Conservation (phyloP, 1,284 basidiomycete genomes). For the Athelia psychrophila region DNA sequence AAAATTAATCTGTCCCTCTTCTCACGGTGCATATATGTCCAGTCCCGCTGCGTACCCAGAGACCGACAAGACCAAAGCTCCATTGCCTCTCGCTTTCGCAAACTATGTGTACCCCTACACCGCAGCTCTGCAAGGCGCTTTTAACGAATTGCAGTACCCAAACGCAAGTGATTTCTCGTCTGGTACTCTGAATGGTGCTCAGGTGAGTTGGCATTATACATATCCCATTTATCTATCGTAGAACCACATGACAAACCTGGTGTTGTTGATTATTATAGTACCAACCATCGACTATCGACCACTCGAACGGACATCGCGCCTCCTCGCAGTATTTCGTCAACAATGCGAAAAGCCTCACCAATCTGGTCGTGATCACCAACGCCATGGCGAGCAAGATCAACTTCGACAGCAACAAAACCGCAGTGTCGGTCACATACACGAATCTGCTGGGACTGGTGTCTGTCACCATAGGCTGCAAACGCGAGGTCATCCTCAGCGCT, state of each 20-base stretch:
- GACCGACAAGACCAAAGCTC: background rate
- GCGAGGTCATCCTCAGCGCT: background rate
- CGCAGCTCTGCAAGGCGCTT: background rate
- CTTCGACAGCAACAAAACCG: background rate
- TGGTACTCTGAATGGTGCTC: background rate
- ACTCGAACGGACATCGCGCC: background rate
- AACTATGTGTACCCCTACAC: background rate
- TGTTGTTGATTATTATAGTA: too few relatives aligned
- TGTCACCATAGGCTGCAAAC: background rate
- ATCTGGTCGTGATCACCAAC: background rate
- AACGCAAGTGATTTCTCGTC: background rate
- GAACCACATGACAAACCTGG: too few relatives aligned
- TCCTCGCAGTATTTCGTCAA: background rate
- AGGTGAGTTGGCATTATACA: background rate
- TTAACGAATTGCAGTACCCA: background rate
- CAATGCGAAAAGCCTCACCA: background rate
- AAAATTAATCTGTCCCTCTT: too few relatives aligned
- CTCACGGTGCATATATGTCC: background rate
- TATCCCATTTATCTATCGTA: too few relatives aligned
- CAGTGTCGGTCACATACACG: background rate
- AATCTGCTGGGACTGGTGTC: background rate
- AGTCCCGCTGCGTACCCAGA: slow-evolving; percentile 1
- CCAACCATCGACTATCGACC: background rate
- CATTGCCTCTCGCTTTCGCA: background rate
- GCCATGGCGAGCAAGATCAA: background rate